These are phyloP conservation scores for Abrus pulchellus DNA, from an alignment of 306 rosid genomes.

Conservation along the genomic window DNA sequence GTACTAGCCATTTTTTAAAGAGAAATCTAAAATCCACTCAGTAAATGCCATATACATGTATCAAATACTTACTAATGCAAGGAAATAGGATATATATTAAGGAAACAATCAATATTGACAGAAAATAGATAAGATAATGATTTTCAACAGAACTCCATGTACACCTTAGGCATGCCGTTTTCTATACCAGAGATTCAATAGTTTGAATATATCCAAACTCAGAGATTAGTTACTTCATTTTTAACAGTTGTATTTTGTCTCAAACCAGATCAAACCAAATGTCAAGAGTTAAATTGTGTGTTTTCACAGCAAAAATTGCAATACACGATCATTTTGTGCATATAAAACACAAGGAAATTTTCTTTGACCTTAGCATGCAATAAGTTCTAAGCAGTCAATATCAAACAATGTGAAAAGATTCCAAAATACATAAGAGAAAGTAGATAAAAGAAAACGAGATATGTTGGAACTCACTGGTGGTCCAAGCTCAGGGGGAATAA, in stretches of 20 bases:
- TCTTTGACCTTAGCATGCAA: not conserved
- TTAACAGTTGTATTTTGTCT: conserved; percentile 4
- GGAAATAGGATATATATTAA: not conserved
- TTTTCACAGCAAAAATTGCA: not conserved
- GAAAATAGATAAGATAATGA: not conserved
- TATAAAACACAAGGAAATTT: conserved; percentile 12
- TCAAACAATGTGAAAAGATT: conserved; percentile 13
- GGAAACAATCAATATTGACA: not conserved
- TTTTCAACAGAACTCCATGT: not conserved
- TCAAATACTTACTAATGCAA: not conserved
- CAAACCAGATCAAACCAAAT: not conserved
- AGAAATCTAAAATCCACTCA: not conserved
- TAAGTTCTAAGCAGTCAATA: conserved; percentile 20
- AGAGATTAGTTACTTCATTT: conserved; percentile 1
- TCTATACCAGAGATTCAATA: not conserved
- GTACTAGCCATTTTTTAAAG: not conserved
- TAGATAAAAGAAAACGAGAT: conserved; percentile 38
- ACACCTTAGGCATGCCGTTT: not conserved
- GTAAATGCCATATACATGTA: not conserved
- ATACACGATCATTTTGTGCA: not conserved
- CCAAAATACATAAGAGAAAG: not conserved
- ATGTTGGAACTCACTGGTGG: conserved; percentile 80
- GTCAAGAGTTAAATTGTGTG: not conserved
- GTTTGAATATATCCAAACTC: not conserved
- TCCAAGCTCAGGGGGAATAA: conserved; percentile 97